A percentile compares a stretch with the other conserved stretches of the same genome.
phyloP scores from a whole-genome alignment of 176 grass and related monocot genomes.

The Musa troglodytarum region DNA sequence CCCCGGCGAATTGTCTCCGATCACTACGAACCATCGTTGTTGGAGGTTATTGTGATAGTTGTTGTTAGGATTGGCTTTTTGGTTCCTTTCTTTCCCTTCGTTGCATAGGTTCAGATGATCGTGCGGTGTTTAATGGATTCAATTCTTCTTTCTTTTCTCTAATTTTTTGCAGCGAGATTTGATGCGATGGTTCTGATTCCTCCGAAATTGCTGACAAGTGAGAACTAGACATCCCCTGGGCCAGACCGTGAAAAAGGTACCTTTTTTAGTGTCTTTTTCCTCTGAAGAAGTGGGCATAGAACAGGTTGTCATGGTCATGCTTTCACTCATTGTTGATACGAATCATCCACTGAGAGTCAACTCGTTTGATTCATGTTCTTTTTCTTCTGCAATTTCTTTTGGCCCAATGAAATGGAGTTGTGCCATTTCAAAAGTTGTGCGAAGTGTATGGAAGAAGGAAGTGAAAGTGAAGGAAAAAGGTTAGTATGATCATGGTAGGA shows the following conservation, averaged over 20 bases:
- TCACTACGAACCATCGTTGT: neutral
- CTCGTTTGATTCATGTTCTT: too few relatives aligned
- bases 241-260: conserved; percentile 9
- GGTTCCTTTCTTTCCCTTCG: too few relatives aligned
- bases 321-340: too few relatives aligned
- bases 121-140: neutral
- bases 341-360: too few relatives aligned
- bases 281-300: too few relatives aligned
- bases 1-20: neutral
- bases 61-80: neutral
- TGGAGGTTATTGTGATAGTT: neutral
- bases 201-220: neutral
- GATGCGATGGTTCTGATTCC: conserved; percentile 5
- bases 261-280: neutral
- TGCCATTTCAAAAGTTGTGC: too few relatives aligned
- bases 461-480: too few relatives aligned
- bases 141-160: neutral
- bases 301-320: too few relatives aligned
- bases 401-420: too few relatives aligned
- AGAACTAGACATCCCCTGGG: neutral
- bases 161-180: neutral
- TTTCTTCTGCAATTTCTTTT: too few relatives aligned
- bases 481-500: too few relatives aligned
- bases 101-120: neutral
- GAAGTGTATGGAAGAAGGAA: too few relatives aligned